Conservation (phyloP, 768 basidiomycete species). For the Lyophyllum shimeji region DNA sequence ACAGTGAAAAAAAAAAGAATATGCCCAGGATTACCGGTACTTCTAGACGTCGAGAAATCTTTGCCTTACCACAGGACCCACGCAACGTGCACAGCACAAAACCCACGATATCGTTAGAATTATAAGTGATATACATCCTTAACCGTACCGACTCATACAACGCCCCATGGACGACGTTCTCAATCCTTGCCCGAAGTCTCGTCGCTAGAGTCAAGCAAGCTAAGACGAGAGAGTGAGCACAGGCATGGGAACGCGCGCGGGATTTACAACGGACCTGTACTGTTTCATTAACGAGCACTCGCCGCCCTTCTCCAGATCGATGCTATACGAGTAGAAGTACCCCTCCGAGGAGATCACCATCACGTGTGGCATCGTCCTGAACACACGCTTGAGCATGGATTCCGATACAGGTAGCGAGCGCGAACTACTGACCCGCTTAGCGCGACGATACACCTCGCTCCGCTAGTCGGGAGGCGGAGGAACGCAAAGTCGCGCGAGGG, state of each 20-base stretch:
- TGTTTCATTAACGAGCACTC: constrained; percentile 96
- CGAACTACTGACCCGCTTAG: constrained; percentile 69
- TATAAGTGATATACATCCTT: constrained; percentile 5
- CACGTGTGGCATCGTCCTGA: constrained; percentile 89
- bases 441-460: constrained; percentile 85
- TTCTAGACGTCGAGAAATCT: too few relatives aligned
- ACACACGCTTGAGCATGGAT: neutral
- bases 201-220: constrained; percentile 35
- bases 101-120: neutral
- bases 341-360: constrained; percentile 97
- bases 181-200: constrained; percentile 17
- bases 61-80: too few relatives aligned
- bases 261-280: constrained; percentile 55
- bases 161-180: neutral
- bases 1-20: too few relatives aligned
- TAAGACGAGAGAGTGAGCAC: constrained; percentile 9
- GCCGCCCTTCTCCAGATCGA: constrained; percentile 94
- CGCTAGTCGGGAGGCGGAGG: constrained; percentile 75
- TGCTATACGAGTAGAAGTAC: constrained; percentile 92
- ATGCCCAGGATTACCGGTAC: too few relatives aligned
- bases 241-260: neutral
- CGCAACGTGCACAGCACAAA: neutral
- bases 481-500: constrained; percentile 94
- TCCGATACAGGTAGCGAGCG: neutral
- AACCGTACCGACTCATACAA: neutral